A percentile compares a stretch with the other conserved stretches of the same genome.
phyloP scores from a whole-genome alignment of 2,329 filamentous ascomycete genomes.

The Trichoderma cornu-damae region DNA sequence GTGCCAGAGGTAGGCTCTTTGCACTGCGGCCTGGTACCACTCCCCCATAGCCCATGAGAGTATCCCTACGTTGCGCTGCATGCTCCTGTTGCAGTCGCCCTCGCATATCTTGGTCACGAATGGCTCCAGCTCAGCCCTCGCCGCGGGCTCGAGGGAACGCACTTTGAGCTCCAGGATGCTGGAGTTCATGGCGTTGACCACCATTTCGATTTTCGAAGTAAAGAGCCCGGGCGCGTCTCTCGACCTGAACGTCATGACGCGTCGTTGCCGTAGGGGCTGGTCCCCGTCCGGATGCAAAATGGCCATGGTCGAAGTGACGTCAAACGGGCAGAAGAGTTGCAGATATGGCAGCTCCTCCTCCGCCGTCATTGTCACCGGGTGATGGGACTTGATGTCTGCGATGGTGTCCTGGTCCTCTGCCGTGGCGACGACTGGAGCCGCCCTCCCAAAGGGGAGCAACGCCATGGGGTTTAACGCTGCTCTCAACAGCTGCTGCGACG shows the following conservation, averaged over 20 bases:
- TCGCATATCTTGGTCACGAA: slow-evolving; percentile 45
- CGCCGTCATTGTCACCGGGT: slow-evolving; percentile 57
- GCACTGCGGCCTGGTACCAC: slow-evolving; percentile 58
- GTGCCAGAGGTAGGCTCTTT: slow-evolving; percentile 60
- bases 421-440: slow-evolving; percentile 26
- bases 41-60: slow-evolving; percentile 63
- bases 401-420: slow-evolving; percentile 31
- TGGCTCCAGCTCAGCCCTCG: slow-evolving; percentile 52
- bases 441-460: slow-evolving; percentile 48
- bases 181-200: slow-evolving; percentile 50
- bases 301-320: slow-evolving; percentile 51
- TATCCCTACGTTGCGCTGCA: slow-evolving; percentile 54
- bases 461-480: slow-evolving; percentile 47
- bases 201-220: slow-evolving; percentile 52
- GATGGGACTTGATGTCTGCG: slow-evolving; percentile 53
- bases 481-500: slow-evolving; percentile 42
- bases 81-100: slow-evolving; percentile 38
- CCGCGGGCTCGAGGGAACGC: slow-evolving; percentile 51
- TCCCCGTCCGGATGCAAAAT: slow-evolving; percentile 37
- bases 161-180: slow-evolving; percentile 51
- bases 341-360: slow-evolving; percentile 64
- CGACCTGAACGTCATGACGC: slow-evolving; percentile 49
- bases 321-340: slow-evolving; percentile 64
- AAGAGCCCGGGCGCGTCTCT: slow-evolving; percentile 48
- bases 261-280: slow-evolving; percentile 45